These are phyloP conservation scores for Phytophthora syringae DNA, from an alignment of 352 stramenopile species.

Conservation along the genomic window DNA sequence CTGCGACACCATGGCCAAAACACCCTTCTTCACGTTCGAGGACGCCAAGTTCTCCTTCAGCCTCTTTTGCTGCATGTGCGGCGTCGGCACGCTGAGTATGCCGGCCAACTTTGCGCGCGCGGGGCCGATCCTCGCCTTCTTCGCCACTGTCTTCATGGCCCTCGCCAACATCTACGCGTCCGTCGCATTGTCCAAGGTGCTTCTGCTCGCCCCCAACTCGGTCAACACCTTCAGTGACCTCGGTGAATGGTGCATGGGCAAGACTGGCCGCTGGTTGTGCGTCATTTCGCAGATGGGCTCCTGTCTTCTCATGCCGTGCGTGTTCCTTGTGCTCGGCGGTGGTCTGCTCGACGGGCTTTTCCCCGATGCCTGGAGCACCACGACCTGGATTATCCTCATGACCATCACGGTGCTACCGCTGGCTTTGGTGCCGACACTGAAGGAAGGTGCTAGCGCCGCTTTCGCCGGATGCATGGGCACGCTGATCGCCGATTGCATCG, in stretches of 20 bases:
- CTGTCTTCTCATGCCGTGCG: slow-evolving; percentile 60
- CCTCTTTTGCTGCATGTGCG: slow-evolving; percentile 71
- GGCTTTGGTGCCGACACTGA: slow-evolving; percentile 62
- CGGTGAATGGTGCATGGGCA: slow-evolving; percentile 44
- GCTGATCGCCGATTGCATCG: slow-evolving; percentile 31
- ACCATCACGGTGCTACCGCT: slow-evolving; percentile 54
- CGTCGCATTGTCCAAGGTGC: slow-evolving; percentile 59
- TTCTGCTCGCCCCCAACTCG: slow-evolving; percentile 57
- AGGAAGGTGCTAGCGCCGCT: slow-evolving; percentile 61
- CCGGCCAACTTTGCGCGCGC: slow-evolving; percentile 70
- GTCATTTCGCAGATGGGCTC: slow-evolving; percentile 63
- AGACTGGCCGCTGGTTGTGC: slow-evolving; percentile 55
- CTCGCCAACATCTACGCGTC: slow-evolving; percentile 70
- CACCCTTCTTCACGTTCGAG: slow-evolving; percentile 60
- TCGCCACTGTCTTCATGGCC: slow-evolving; percentile 64
- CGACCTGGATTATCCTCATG: slow-evolving; percentile 75
- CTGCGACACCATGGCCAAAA: slow-evolving; percentile 27
- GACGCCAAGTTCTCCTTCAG: slow-evolving; percentile 68
- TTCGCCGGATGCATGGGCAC: slow-evolving; percentile 67
- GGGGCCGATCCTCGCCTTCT: slow-evolving; percentile 43
- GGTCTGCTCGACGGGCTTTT: slow-evolving; percentile 64
- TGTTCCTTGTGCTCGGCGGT: slow-evolving; percentile 72
- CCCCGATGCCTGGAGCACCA: slow-evolving; percentile 48
- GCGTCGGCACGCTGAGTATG: slow-evolving; percentile 73
- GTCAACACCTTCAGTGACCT: slow-evolving; percentile 73